A percentile compares a stretch with the other conserved stretches of the same genome.
Evolutionary conservation across 2,329 filamentous ascomycete species (phyloP).

Genomic region (Fusarium sterilihyphosum): DNA sequence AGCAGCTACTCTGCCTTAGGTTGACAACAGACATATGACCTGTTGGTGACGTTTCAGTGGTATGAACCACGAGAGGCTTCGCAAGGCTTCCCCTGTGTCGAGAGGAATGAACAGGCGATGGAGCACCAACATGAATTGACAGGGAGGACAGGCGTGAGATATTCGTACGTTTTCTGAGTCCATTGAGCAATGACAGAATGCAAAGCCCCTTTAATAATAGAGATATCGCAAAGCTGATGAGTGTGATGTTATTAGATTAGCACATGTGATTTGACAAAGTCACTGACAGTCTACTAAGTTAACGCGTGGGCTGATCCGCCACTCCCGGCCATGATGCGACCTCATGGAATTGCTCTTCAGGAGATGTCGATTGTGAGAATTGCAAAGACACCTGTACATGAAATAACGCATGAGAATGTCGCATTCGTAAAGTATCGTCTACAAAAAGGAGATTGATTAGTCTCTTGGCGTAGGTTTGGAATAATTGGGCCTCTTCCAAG

Average conservation of each 20-base stretch:
- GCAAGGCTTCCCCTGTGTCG: slow-evolving; percentile 24
- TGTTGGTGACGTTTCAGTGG: slow-evolving; percentile 42
- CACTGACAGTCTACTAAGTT: background rate
- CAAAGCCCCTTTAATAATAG: slow-evolving; percentile 1
- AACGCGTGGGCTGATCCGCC: slow-evolving; percentile 34
- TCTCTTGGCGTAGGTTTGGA: background rate
- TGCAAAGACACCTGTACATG: slow-evolving; percentile 9
- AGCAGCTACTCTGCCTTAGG: background rate
- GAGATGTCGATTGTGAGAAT: background rate
- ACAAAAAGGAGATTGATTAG: slow-evolving; percentile 20
- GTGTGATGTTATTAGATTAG: slow-evolving; percentile 13
- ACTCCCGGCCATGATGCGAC: slow-evolving; percentile 29
- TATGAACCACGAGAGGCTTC: slow-evolving; percentile 35
- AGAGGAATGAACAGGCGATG: slow-evolving; percentile 26
- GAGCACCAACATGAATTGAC: slow-evolving; percentile 14
- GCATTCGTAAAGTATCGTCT: background rate
- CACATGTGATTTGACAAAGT: slow-evolving; percentile 23
- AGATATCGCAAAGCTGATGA: background rate
- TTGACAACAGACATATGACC: slow-evolving; percentile 31
- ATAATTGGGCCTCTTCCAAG: slow-evolving; percentile 8
- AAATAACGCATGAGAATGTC: background rate
- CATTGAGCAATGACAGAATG: slow-evolving; percentile 12
- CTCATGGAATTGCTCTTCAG: slow-evolving; percentile 11
- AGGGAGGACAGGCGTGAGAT: slow-evolving; percentile 1
- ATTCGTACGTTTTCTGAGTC: slow-evolving; percentile 33